phyloP scores from a whole-genome alignment of 352 stramenopile genomes.

The Globisporangium recalcitrans region DNA sequence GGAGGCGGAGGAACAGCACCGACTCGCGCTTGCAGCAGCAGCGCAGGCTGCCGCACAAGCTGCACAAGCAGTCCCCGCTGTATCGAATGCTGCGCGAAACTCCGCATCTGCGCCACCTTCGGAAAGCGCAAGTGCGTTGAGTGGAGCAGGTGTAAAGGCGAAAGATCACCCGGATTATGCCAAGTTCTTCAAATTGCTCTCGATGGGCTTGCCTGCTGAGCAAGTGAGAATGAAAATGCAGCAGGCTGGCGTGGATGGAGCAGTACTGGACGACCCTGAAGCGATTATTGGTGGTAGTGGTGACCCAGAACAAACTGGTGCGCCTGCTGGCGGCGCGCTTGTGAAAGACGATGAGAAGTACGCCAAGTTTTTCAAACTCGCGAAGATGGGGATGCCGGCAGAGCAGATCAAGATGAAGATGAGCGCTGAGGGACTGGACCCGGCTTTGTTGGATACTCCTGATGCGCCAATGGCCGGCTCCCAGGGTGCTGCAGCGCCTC shows the following conservation, averaged over 20 bases:
- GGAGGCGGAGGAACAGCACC: conserved; percentile 52
- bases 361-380: conserved; percentile 95
- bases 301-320: not conserved
- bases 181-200: conserved; percentile 84
- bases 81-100: conserved; percentile 5
- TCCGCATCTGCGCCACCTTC: conserved; percentile 19
- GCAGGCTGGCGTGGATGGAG: conserved; percentile 57
- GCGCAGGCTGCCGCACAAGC: conserved; percentile 7
- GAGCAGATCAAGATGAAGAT: conserved; percentile 95
- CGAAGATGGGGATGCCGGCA: conserved; percentile 92
- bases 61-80: conserved; percentile 9
- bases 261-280: conserved; percentile 64
- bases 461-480: conserved; percentile 72
- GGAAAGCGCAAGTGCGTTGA: conserved; percentile 7
- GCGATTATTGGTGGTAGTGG: conserved; percentile 47
- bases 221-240: conserved; percentile 88
- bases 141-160: conserved; percentile 34
- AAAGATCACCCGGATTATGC: conserved; percentile 71
- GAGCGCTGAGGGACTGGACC: conserved; percentile 89
- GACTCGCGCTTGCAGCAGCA: conserved; percentile 19
- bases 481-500: conserved; percentile 1
- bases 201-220: conserved; percentile 72
- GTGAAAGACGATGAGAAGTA: conserved; percentile 84
- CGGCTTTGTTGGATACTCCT: conserved; percentile 85
- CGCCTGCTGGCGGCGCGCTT: conserved; percentile 19